These are phyloP conservation scores for Waltergamsia citrina DNA, from an alignment of 2,329 filamentous ascomycete species.

Conservation along the genomic window DNA sequence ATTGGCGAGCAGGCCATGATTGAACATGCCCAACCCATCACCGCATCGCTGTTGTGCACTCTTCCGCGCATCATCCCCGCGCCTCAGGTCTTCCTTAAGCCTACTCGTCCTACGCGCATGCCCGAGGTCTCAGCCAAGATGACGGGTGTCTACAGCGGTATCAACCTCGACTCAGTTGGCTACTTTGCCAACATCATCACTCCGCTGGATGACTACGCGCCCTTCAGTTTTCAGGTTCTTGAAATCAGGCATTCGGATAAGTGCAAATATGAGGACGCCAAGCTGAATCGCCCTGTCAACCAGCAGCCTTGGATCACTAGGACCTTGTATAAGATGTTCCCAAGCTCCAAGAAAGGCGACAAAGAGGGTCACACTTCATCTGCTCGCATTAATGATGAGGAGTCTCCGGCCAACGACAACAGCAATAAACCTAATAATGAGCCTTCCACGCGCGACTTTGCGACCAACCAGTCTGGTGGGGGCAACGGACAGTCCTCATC, in stretches of 20 bases:
- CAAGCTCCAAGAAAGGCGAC: too few species aligned
- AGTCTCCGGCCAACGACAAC: background rate
- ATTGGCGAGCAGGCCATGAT: slow-evolving; percentile 51
- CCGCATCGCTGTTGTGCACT: slow-evolving; percentile 46
- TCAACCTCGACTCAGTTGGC: slow-evolving; percentile 42
- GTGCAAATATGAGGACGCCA: slow-evolving; percentile 1
- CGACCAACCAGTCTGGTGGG: too few species aligned
- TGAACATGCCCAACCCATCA: slow-evolving; percentile 48
- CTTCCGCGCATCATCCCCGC: slow-evolving; percentile 53
- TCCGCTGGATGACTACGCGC: slow-evolving; percentile 36
- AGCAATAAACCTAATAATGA: background rate
- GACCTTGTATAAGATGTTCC: too few species aligned
- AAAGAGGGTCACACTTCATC: too few species aligned
- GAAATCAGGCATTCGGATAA: slow-evolving; percentile 34
- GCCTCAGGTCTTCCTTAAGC: slow-evolving; percentile 51
- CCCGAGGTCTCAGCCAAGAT: slow-evolving; percentile 45
- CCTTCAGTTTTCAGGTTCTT: slow-evolving; percentile 38
- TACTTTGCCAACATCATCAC: slow-evolving; percentile 55
- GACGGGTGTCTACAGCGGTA: slow-evolving; percentile 49
- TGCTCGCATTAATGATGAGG: too few species aligned
- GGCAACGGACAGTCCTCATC: background rate
- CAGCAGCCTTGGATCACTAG: too few species aligned
- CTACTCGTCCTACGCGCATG: slow-evolving; percentile 43
- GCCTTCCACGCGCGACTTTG: background rate
- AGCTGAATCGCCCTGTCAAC: too few species aligned